phyloP scores from a whole-genome alignment of 2,329 filamentous ascomycete genomes.

The Orbilia ellipsospora region DNA sequence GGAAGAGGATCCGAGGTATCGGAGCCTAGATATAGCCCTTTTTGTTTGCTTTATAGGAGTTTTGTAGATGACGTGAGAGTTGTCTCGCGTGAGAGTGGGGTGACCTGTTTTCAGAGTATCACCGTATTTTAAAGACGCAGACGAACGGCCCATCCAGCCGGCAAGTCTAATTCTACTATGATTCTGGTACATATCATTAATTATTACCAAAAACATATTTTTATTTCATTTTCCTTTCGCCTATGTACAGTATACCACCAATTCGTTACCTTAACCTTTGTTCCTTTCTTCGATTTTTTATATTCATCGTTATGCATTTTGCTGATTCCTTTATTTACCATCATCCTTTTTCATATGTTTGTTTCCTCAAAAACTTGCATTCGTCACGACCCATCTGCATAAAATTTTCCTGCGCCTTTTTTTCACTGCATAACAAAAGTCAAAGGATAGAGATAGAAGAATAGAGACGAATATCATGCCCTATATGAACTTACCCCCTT shows the following conservation, averaged over 20 bases:
- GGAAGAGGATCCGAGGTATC: slow-evolving; percentile 58
- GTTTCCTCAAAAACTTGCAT: not conserved
- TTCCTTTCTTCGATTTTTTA: slow-evolving; percentile 5
- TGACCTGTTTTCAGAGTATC: slow-evolving; percentile 17
- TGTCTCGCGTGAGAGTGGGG: slow-evolving; percentile 38
- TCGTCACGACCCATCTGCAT: not conserved
- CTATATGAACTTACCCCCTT: too few species aligned
- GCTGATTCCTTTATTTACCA: not conserved
- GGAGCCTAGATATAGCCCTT: slow-evolving; percentile 5
- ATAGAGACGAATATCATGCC: too few species aligned
- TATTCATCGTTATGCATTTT: not conserved
- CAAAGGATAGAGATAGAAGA: not conserved
- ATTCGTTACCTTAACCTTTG: slow-evolving; percentile 1
- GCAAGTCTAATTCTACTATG: slow-evolving; percentile 2
- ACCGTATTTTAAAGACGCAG: not conserved
- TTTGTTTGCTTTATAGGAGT: not conserved
- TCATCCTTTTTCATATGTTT: slow-evolving; percentile 7
- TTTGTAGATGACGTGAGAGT: slow-evolving; percentile 32
- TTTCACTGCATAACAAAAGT: slow-evolving; percentile 1
- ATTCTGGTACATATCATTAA: slow-evolving; percentile 10
- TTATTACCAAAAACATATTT: slow-evolving; percentile 1
- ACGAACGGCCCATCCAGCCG: not conserved
- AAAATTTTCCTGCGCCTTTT: not conserved
- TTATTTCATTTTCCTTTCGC: slow-evolving; percentile 12
- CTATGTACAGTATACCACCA: slow-evolving; percentile 45